These are phyloP conservation scores for Geotrichum histeridarum DNA, from an alignment of 1,139 yeast species.

Conservation along the genomic window DNA sequence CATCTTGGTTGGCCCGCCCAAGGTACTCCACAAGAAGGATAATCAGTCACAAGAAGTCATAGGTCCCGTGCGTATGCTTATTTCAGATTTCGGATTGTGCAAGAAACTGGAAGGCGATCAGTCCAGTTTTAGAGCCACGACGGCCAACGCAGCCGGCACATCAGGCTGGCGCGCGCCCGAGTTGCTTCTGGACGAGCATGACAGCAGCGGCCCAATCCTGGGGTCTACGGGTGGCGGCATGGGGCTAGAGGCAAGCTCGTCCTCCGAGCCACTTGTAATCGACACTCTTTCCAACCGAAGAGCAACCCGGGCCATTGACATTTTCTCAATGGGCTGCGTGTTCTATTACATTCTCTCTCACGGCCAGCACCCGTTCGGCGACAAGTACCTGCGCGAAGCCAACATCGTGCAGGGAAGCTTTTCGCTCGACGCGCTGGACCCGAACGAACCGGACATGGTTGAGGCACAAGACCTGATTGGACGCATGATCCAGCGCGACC, in stretches of 20 bases:
- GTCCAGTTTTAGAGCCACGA: slow-evolving; percentile 87
- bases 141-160: slow-evolving; percentile 93
- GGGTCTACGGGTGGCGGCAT: slow-evolving; percentile 10
- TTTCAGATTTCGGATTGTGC: slow-evolving; percentile 94
- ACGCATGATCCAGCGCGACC: slow-evolving; percentile 66
- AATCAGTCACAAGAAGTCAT: slow-evolving; percentile 24
- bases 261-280: slow-evolving; percentile 35
- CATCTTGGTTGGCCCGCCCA: slow-evolving; percentile 75
- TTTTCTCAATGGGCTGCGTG: slow-evolving; percentile 91
- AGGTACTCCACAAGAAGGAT: slow-evolving; percentile 33
- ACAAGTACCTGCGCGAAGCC: slow-evolving; percentile 77
- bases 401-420: slow-evolving; percentile 75
- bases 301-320: slow-evolving; percentile 85
- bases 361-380: slow-evolving; percentile 95
- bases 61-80: slow-evolving; percentile 58
- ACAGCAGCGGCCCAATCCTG: slow-evolving; percentile 11
- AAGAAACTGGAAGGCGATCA: slow-evolving; percentile 88
- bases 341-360: slow-evolving; percentile 78
- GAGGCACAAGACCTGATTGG: slow-evolving; percentile 72
- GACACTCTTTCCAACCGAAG: slow-evolving; percentile 49
- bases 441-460: slow-evolving; percentile 43
- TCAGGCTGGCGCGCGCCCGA: slow-evolving; percentile 99
- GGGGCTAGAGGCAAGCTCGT: background rate
- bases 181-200: slow-evolving; percentile 41
- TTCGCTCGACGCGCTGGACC: slow-evolving; percentile 46